phyloP scores from a whole-genome alignment of 1,284 basidiomycete species.

The Marasmius sp. region DNA sequence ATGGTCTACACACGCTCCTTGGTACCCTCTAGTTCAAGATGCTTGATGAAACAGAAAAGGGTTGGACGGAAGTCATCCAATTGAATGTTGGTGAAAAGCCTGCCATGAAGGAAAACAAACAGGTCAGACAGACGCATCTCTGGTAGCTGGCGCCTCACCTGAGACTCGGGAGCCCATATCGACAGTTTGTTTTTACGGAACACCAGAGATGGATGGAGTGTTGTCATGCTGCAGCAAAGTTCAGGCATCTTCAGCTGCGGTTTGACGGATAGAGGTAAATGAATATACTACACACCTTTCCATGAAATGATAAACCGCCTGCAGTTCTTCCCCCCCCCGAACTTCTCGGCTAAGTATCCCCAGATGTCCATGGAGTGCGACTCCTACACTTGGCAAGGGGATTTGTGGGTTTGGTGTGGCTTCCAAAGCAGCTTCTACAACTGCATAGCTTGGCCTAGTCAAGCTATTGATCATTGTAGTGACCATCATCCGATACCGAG shows the following conservation, averaged over 20 bases:
- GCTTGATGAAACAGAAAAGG: conserved; percentile 83
- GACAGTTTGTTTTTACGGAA: conserved; percentile 87
- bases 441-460: conserved; percentile 35
- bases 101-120: conserved; percentile 91
- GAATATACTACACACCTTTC: conserved; percentile 69
- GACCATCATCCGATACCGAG: conserved; percentile 95
- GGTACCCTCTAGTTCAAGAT: conserved; percentile 76
- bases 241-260: not conserved
- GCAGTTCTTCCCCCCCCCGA: conserved; percentile 82
- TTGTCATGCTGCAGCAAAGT: conserved; percentile 64
- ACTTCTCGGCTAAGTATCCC: conserved; percentile 84
- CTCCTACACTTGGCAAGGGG: conserved; percentile 78
- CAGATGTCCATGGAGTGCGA: conserved; percentile 92
- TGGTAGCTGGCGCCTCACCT: conserved; percentile 70
- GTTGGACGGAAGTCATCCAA: conserved; percentile 87
- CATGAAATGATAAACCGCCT: conserved; percentile 90
- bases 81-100: conserved; percentile 93
- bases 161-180: conserved; percentile 78
- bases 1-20: conserved; percentile 94
- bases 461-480: conserved; percentile 62
- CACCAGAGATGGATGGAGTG: conserved; percentile 82
- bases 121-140: conserved; percentile 81
- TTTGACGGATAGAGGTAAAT: conserved; percentile 11
- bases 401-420: conserved; percentile 26
- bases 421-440: conserved; percentile 45